phyloP scores from a whole-genome alignment of 306 rosid species.

The Sphenostylis stenocarpa region DNA sequence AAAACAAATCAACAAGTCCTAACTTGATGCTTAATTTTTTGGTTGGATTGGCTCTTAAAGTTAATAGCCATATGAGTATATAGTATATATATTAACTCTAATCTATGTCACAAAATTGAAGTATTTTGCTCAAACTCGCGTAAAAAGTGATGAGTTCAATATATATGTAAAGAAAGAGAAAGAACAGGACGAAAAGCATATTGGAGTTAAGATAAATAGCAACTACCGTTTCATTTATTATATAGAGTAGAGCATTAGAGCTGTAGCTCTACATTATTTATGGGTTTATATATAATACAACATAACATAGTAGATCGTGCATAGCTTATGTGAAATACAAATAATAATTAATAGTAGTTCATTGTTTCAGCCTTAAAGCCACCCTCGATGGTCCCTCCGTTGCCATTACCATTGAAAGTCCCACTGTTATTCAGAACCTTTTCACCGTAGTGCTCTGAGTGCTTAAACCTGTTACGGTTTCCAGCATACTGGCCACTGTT shows the following conservation, averaged over 20 bases:
- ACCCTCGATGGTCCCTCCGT: not conserved
- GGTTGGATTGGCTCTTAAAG: too few relatives aligned
- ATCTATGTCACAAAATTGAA: too few relatives aligned
- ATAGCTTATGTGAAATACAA: too few relatives aligned
- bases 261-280: not conserved
- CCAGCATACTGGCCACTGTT: not conserved
- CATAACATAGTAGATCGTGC: too few relatives aligned
- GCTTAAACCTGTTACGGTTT: not conserved
- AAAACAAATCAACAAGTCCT: too few relatives aligned
- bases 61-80: too few relatives aligned
- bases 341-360: not conserved
- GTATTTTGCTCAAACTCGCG: too few relatives aligned
- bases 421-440: not conserved
- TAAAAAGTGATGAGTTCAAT: too few relatives aligned
- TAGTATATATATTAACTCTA: too few relatives aligned
- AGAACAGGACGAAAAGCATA: not conserved
- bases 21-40: too few relatives aligned
- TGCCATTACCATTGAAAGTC: conserved; percentile 15
- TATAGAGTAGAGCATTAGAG: not conserved
- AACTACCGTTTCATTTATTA: not conserved
- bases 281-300: too few relatives aligned
- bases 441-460: not conserved
- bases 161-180: not conserved
- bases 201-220: not conserved
- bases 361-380: not conserved